A percentile compares a stretch with the other conserved stretches of the same genome.
Conservation (phyloP, 1,139 yeast genomes). For the Saccharomyces hybrid region DNA sequence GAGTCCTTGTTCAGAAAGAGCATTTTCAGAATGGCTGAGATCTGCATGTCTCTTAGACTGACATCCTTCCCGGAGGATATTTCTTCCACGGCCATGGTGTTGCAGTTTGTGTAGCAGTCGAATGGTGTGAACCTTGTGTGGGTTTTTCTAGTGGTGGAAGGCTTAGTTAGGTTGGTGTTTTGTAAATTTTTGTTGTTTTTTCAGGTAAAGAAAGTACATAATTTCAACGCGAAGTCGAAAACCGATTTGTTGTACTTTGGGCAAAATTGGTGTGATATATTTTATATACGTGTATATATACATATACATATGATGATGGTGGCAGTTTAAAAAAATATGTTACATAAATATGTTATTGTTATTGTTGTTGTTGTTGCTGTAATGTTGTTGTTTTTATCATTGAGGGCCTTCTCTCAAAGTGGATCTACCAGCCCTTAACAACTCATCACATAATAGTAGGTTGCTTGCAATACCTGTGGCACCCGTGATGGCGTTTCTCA, state of each 20-base stretch:
- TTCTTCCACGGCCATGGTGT: not conserved
- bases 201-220: not conserved
- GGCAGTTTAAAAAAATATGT: not conserved
- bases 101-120: not conserved
- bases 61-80: conserved; percentile 11
- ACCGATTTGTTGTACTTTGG: not conserved
- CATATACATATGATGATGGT: not conserved
- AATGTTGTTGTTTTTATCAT: conserved; percentile 6
- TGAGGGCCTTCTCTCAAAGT: conserved; percentile 58
- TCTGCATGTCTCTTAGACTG: conserved; percentile 23
- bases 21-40: conserved; percentile 67
- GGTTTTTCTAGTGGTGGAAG: not conserved
- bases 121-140: not conserved
- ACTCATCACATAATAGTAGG: conserved; percentile 86
- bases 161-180: not conserved
- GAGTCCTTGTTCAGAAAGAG: conserved; percentile 60
- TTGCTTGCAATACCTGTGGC: conserved; percentile 95
- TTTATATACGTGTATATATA: not conserved
- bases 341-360: not conserved
- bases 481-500: conserved; percentile 84
- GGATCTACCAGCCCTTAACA: conserved; percentile 91
- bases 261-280: not conserved
- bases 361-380: not conserved
- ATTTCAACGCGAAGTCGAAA: not conserved
- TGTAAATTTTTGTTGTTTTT: not conserved